Evolutionary conservation across 257 asterid species (phyloP), one percentile per base, ranked within the genome.

Genomic region (Dorcoceras hygrometricum): DNA sequence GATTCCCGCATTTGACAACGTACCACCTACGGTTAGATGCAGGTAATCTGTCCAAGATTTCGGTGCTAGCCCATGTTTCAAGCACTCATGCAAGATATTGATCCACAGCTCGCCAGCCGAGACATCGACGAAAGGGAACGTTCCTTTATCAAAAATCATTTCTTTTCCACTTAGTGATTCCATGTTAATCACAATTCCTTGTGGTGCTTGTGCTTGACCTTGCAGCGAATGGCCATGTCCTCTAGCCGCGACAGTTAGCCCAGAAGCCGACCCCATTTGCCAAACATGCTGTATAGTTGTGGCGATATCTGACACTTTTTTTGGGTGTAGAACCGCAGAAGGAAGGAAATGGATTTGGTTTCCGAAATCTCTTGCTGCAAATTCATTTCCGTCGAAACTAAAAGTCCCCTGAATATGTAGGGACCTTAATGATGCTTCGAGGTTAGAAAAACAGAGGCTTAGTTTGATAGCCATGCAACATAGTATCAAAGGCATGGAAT

Each of bases 1-100:
- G 51, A 93, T 86, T 57, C 98, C 98, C 3, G 93, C 97, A 71
- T 92, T 87, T 23, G 97, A 87, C 76, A 92, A 64, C 16, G 98
- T 92, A 24, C 98, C 98, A 2, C 98, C 98, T 22, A 90, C 95
- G 0, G 97, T 87, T 0, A 93, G 82, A 67, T 90, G 98, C 6
- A 93, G 73, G 72, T 93, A 93, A 62, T 93, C 98, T 0, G 98
- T 93, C 98, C 98, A 93, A 23, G 97, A 82, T 73, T 84, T 90
- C 0, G 98, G 98, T 0, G 98, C 89, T 34, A 93, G 57, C 16
- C 94, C 97, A 25, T 73, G 71, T 56, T 83, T 86, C 71, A 92
- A 61, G 69, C 92, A 79, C 73, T 87, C 91, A 58, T 84, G 78
- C 75, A 92, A 57, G 64, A 92, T 75, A 60, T 83, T 81, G 66